Base-by-base conservation (phyloP, 106 monocot species). In the Phalaenopsis aphrodite region DNA sequence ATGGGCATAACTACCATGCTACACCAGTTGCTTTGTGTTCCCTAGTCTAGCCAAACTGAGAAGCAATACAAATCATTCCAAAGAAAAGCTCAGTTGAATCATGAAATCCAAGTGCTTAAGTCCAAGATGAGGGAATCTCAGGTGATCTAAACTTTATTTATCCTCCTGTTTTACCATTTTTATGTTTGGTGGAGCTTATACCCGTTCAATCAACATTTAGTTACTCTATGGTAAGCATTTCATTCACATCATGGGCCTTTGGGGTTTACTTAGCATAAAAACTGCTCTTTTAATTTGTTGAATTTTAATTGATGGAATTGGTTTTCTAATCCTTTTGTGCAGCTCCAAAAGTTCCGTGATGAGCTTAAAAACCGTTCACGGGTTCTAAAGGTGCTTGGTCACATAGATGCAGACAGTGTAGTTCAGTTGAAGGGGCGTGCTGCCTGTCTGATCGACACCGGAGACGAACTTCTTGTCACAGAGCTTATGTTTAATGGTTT, bases 311-410 rank as follows among this genome's bases (percentile, higher is more conserved):
- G 15, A 37, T 68, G 36, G 36, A 72, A 73, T n/a, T 78, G 72
- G 38, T 75, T 52, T 83, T 6, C 15, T 21, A 30, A 77, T 78
- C 23, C 30, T 75, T 72, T n/a, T 56, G 16, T 78, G 8, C 87
- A 99, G 95, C 81, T 99, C 67, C 95, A 95, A 95, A 99, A 95
- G 86, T 99, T 99, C 77, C 92, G 99, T 19, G 95, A 99, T 86
- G 99, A 99, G 80, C 83, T 99, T 45, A 95, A 90, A 84, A 99
- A 99, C 78, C 90, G 99, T 23, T 91, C 95, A 41, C 84, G 99
- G 15, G 99, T 99, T 78, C 75, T 99, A 47, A 99, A 91, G 84
- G 95, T 91, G 87, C 93, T 99, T 82, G 99, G 99, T 24, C 99
- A 99, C 80, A 92, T 95, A 77, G 88, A 99, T 86, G 89, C 93